Base-by-base conservation (phyloP, 176 grass and related monocot genomes). In the Zizania latifolia region DNA sequence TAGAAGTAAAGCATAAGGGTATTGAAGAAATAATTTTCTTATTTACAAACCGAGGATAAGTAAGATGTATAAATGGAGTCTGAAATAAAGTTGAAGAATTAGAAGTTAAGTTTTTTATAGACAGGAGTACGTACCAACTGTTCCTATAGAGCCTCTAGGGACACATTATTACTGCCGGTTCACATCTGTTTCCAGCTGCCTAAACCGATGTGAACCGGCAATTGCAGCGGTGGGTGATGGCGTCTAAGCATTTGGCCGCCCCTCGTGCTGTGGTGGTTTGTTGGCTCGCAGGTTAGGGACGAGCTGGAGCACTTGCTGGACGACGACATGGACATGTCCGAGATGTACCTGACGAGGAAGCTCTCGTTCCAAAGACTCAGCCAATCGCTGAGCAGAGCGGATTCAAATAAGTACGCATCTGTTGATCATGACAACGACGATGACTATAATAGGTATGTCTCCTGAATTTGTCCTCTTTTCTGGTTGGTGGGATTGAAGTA, bases 261-360 rank as follows among this genome's bases (percentile, higher is more conserved):
- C 65, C 59, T 63, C n/a, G n/a, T n/a, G n/a, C n/a, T n/a, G n/a
- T n/a, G 22, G n/a, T n/a, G n/a, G n/a, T n/a, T n/a, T n/a, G n/a
- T n/a, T n/a, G 22, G 12, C 29, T 58, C 1, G 9, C 30, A 93
- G 90, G 61, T 89, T 35, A 89, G 86, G 77, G 90, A 93, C 78
- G 86, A 93, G 58, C 69, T 93, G 32, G 90, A 89, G 63, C 81
- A 84, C 71, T 84, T 93, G 69, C 46, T 93, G 39, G 90, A 93
- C 27, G 84, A 93, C 46, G 81, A 93, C 16, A 74, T 65, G 58
- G 86, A 89, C 36, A 89, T 89, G 81, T 61, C 72, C 3, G 90
- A 78, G 61, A 71, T 93, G 90, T 82, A 93, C 33, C 78, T 93
- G 56, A 82, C 90, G 62, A 76, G 70, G 57, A 93, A 93, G 65